phyloP scores from a whole-genome alignment of 176 grass and related monocot genomes.

The Carex pumila region DNA sequence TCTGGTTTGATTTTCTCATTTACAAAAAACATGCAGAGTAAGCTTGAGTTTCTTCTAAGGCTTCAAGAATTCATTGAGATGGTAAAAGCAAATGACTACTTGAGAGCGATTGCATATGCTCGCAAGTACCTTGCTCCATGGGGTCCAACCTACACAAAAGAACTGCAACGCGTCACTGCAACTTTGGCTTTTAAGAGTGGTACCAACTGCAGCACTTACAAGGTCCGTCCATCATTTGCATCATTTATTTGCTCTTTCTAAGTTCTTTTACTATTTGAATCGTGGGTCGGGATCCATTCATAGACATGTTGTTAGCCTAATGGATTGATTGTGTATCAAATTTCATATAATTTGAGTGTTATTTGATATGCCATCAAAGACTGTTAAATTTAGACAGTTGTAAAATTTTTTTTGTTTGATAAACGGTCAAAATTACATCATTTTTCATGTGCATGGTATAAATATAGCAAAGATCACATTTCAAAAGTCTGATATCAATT shows the following conservation, averaged over 20 bases:
- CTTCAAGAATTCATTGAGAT: slow-evolving; percentile 99
- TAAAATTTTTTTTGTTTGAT: neutral
- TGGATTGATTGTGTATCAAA: slow-evolving; percentile 1
- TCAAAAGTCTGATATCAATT: neutral
- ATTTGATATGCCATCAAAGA: neutral
- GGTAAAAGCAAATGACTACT: slow-evolving; percentile 57
- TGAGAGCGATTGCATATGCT: slow-evolving; percentile 77
- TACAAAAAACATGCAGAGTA: slow-evolving; percentile 65
- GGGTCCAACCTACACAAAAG: slow-evolving; percentile 69
- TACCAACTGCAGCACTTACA: slow-evolving; percentile 68
- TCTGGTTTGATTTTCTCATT: slow-evolving; percentile 14
- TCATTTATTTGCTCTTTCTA: slow-evolving; percentile 2
- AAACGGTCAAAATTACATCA: neutral
- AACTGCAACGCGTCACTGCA: slow-evolving; percentile 71
- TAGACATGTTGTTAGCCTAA: neutral
- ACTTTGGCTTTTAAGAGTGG: slow-evolving; percentile 75
- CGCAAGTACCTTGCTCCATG: slow-evolving; percentile 93
- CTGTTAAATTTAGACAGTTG: neutral
- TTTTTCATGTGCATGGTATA: neutral
- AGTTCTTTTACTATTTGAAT: slow-evolving; percentile 14
- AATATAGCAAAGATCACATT: neutral
- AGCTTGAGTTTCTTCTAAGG: slow-evolving; percentile 85
- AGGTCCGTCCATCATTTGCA: slow-evolving; percentile 31
- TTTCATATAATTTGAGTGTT: neutral
- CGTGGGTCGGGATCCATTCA: neutral